phyloP scores from a whole-genome alignment of 805 yeast species.

The Jamesozyma hellenica region DNA sequence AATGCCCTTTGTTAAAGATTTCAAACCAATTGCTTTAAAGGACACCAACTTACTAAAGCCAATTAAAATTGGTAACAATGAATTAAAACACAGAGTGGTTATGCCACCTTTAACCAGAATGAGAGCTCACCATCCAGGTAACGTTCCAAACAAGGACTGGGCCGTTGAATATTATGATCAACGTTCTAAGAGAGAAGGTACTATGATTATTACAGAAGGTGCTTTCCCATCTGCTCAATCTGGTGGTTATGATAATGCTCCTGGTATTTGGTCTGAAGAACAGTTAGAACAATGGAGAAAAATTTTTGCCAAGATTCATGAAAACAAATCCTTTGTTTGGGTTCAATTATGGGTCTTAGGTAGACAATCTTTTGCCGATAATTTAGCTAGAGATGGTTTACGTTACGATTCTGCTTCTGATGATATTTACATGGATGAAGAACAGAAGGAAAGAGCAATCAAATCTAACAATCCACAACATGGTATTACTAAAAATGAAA shows the following conservation, averaged over 20 bases:
- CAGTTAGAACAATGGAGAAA: constrained; percentile 42
- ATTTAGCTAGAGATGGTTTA: constrained; percentile 29
- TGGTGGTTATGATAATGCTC: constrained; percentile 35
- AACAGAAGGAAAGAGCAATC: constrained; percentile 26
- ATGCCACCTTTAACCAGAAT: constrained; percentile 37
- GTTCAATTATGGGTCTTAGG: constrained; percentile 45
- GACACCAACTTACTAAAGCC: constrained; percentile 34
- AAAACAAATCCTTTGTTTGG: constrained; percentile 35
- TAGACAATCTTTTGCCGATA: constrained; percentile 32
- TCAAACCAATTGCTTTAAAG: constrained; percentile 16
- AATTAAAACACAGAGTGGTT: constrained; percentile 30
- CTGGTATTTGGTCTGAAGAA: constrained; percentile 39
- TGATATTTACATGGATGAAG: constrained; percentile 27
- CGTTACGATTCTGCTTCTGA: constrained; percentile 35
- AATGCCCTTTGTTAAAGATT: constrained; percentile 17
- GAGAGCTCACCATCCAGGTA: constrained; percentile 30
- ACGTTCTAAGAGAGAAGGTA: constrained; percentile 44
- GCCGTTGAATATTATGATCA: constrained; percentile 42
- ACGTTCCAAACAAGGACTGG: constrained; percentile 35
- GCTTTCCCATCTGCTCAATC: constrained; percentile 35
- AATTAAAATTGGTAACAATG: constrained; percentile 32
- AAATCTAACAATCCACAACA: constrained; percentile 27
- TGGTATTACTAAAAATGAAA: constrained; percentile 25
- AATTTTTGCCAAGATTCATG: constrained; percentile 41
- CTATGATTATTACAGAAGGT: constrained; percentile 47